phyloP scores from a whole-genome alignment of 2,329 filamentous ascomycete species.

The Xylariales sp. region DNA sequence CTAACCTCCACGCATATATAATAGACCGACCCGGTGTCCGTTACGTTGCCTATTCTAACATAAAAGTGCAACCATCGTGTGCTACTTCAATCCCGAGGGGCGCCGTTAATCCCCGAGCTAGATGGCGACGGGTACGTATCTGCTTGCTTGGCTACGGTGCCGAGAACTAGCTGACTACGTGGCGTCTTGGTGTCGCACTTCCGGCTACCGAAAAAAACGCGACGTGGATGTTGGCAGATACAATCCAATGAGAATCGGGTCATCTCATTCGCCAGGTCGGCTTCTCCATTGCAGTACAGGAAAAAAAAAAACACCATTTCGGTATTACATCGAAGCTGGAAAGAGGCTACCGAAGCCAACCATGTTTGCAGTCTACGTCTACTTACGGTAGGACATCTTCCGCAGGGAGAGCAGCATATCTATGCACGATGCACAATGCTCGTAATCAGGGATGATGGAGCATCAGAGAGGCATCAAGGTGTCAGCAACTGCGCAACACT shows the following conservation, averaged over 20 bases:
- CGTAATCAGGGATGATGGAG: background rate
- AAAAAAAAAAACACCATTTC: background rate
- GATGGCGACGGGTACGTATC: background rate
- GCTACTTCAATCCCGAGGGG: background rate
- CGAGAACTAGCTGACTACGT: constrained; percentile 2
- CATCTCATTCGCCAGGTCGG: background rate
- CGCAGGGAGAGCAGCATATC: background rate
- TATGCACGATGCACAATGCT: background rate
- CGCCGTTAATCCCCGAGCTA: too few relatives aligned
- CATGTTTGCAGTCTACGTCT: background rate
- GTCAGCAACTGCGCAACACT: background rate
- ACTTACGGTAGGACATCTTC: background rate
- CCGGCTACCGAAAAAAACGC: constrained; percentile 7
- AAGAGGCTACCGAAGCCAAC: background rate
- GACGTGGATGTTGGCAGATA: background rate
- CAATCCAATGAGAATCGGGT: background rate
- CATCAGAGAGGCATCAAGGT: too few relatives aligned
- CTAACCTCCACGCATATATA: too few relatives aligned
- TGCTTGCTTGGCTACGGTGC: background rate
- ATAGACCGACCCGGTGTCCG: too few relatives aligned
- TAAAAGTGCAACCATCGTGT: background rate
- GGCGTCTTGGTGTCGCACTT: constrained; percentile 1
- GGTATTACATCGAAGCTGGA: background rate
- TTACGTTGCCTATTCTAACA: too few relatives aligned
- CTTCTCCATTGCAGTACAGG: background rate